These are phyloP conservation scores for Phellopilus nigrolimitatus DNA, from an alignment of 1,284 basidiomycete genomes.

Conservation along the genomic window DNA sequence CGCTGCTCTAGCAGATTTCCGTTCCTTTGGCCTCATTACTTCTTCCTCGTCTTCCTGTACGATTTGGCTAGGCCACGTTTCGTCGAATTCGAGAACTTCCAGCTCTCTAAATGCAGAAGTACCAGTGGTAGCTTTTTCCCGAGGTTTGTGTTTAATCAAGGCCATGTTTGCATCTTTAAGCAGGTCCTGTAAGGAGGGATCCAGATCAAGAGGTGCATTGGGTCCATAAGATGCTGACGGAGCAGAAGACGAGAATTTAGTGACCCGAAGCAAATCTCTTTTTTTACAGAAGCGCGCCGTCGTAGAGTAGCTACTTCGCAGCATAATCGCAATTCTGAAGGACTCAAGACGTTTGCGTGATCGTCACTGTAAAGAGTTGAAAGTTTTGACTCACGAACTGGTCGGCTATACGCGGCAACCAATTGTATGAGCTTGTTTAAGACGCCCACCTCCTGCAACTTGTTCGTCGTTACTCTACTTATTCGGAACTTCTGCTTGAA, in stretches of 20 bases:
- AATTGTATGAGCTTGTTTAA: no score
- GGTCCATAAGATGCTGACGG: constrained; percentile 26
- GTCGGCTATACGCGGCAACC: no score
- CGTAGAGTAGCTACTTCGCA: neutral
- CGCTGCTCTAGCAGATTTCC: constrained; percentile 76
- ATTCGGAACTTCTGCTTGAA: neutral
- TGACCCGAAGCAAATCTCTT: neutral
- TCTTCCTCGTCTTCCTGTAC: constrained; percentile 28
- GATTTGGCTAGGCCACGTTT: constrained; percentile 26
- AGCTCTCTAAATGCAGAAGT: constrained; percentile 41
- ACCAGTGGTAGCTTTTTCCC: constrained; percentile 15
- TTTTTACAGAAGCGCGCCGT: neutral
- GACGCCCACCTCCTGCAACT: no score
- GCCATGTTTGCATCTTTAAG: constrained; percentile 65
- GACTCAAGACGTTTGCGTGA: no score
- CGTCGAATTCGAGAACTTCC: constrained; percentile 40
- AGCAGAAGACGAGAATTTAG: constrained; percentile 6
- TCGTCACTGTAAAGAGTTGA: no score
- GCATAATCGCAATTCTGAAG: neutral
- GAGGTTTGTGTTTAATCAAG: constrained; percentile 41
- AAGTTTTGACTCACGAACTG: no score
- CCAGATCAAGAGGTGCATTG: constrained; percentile 50
- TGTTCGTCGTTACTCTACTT: neutral
- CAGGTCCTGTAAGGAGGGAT: constrained; percentile 55
- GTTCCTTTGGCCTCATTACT: constrained; percentile 35